Evolutionary conservation across 1,284 basidiomycete species (phyloP).

Genomic region (Sanghuangporus weigelae): DNA sequence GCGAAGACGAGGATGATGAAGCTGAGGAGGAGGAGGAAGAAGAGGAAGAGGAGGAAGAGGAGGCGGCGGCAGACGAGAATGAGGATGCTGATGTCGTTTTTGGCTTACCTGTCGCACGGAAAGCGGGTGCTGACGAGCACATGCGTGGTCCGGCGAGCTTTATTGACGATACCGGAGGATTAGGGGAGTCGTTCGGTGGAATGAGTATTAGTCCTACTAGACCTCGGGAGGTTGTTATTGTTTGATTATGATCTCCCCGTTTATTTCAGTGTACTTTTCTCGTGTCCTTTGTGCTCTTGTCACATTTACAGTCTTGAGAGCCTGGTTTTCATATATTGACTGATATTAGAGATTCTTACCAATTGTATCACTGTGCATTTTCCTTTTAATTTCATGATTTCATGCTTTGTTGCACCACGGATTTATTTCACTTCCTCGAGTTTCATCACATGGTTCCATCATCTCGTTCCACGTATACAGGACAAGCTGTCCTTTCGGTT

Average conservation of each 20-base stretch:
- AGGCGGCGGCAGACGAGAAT: slow-evolving; percentile 30
- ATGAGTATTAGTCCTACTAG: slow-evolving; percentile 72
- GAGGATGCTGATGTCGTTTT: not conserved
- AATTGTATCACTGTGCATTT: not conserved
- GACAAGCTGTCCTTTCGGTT: not conserved
- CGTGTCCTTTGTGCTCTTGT: not conserved
- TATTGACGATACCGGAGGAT: slow-evolving; percentile 29
- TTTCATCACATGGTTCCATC: too few species aligned
- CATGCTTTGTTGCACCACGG: not conserved
- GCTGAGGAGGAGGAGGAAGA: slow-evolving; percentile 42
- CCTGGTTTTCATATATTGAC: too few species aligned
- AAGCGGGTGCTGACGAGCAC: slow-evolving; percentile 16
- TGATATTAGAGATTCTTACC: not conserved
- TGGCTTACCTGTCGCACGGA: slow-evolving; percentile 21
- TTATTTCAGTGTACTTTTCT: not conserved
- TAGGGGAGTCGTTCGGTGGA: slow-evolving; percentile 62
- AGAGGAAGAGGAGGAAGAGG: slow-evolving; percentile 26
- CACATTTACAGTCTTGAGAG: not conserved
- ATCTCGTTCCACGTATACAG: not conserved
- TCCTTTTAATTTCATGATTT: not conserved
- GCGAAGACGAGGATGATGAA: slow-evolving; percentile 61
- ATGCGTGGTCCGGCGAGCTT: slow-evolving; percentile 15
- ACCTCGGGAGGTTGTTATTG: slow-evolving; percentile 1
- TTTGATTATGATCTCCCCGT: not conserved
- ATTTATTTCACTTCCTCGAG: too few species aligned